These are phyloP conservation scores for Fusarium sp. DNA, from an alignment of 2,329 filamentous ascomycete species.

Conservation along the genomic window DNA sequence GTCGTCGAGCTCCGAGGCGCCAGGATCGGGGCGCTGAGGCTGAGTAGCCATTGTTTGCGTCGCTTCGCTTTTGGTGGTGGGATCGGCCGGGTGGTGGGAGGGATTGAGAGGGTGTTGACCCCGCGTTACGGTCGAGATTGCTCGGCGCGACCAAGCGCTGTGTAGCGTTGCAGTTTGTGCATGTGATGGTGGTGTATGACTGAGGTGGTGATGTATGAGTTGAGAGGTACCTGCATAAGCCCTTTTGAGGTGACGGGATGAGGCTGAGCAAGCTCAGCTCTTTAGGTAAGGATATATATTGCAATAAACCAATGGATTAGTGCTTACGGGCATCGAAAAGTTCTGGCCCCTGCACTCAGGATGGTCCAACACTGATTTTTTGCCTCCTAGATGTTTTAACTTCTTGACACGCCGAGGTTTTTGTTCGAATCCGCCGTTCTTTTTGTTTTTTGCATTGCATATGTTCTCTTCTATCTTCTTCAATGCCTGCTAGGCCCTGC, in stretches of 20 bases:
- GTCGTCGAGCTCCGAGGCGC: neutral
- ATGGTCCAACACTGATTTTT: neutral
- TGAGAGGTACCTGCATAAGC: constrained; percentile 1
- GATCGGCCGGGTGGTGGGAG: neutral
- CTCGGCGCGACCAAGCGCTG: neutral
- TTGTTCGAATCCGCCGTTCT: neutral
- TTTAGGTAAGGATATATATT: neutral
- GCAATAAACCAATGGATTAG: neutral
- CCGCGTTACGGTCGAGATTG: neutral
- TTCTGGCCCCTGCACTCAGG: neutral
- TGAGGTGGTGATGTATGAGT: constrained; percentile 2
- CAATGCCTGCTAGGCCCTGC: neutral
- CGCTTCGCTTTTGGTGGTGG: neutral
- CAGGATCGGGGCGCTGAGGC: neutral
- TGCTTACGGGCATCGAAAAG: neutral
- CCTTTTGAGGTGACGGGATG: neutral
- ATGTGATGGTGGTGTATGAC: constrained; percentile 3
- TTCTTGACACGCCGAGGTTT: neutral
- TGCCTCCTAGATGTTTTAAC: neutral
- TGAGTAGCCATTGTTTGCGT: constrained; percentile 20
- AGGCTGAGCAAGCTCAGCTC: neutral
- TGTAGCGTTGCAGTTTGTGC: constrained; percentile 10
- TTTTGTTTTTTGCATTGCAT: neutral
- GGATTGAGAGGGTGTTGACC: neutral
- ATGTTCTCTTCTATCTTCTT: neutral